Conservation (phyloP, 164 flowering plant species). For the Paratinospora sagittata region DNA sequence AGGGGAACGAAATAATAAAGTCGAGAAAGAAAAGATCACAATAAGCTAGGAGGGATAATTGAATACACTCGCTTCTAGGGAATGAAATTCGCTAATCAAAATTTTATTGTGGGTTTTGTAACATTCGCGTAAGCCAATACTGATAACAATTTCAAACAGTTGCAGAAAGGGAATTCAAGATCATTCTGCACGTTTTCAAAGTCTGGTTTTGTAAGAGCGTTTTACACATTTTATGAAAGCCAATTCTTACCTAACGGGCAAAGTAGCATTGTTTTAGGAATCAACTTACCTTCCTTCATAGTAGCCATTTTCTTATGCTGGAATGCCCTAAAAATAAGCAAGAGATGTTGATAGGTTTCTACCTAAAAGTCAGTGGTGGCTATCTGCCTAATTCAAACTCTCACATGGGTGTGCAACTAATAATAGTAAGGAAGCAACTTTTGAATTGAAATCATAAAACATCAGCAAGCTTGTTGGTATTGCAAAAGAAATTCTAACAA, state of each 20-base stretch:
- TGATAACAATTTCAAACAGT: background rate
- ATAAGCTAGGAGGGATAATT: no score
- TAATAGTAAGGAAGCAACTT: background rate
- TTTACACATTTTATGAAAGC: background rate
- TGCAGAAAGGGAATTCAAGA: background rate
- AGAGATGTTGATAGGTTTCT: background rate
- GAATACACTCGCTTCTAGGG: background rate
- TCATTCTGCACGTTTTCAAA: background rate
- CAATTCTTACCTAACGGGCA: background rate
- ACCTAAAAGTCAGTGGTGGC: background rate
- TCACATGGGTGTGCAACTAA: background rate
- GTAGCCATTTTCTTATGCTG: background rate
- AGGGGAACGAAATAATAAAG: background rate
- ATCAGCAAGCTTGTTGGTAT: background rate
- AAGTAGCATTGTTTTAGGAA: background rate
- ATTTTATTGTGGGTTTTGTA: background rate
- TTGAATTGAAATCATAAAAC: background rate
- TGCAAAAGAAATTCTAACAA: background rate
- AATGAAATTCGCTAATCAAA: background rate
- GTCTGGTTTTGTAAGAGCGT: background rate
- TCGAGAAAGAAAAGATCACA: no score
- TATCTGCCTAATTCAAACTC: background rate
- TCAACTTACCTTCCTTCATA: background rate
- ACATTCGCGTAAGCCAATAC: background rate
- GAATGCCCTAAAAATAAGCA: background rate